A percentile compares a stretch with the other conserved stretches of the same genome.
Evolutionary conservation across 768 basidiomycete genomes (phyloP).

Genomic region (Boletus fagicola): DNA sequence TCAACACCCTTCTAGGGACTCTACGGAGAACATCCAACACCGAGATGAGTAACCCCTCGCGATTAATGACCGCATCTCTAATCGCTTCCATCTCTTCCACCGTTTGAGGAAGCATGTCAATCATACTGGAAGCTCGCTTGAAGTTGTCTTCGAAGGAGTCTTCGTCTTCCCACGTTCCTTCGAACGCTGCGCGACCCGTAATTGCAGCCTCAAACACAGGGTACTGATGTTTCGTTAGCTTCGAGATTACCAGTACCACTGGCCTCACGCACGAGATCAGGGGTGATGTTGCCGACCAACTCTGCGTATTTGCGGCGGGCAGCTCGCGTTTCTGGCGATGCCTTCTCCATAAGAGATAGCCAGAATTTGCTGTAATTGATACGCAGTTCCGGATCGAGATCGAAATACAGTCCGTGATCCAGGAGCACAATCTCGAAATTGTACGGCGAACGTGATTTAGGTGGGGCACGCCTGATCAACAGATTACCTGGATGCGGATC

Average conservation of each 20-base stretch:
- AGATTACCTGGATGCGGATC: slow-evolving; percentile 93
- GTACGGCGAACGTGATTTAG: slow-evolving; percentile 69
- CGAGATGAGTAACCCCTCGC: slow-evolving; percentile 78
- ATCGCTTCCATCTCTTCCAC: slow-evolving; percentile 80
- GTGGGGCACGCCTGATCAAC: slow-evolving; percentile 74
- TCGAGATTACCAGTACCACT: background rate
- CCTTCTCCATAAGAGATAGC: slow-evolving; percentile 80
- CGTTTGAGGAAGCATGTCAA: slow-evolving; percentile 70
- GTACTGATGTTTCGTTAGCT: slow-evolving; percentile 51
- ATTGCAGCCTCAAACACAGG: slow-evolving; percentile 94
- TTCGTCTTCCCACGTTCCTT: slow-evolving; percentile 53
- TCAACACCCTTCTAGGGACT: slow-evolving; percentile 79
- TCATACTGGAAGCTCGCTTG: slow-evolving; percentile 69
- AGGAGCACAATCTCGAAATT: slow-evolving; percentile 96
- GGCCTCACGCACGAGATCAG: slow-evolving; percentile 64
- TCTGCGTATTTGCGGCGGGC: slow-evolving; percentile 86
- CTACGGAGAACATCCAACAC: slow-evolving; percentile 86
- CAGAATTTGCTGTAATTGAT: slow-evolving; percentile 86
- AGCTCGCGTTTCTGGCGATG: slow-evolving; percentile 58
- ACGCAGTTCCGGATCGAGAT: slow-evolving; percentile 75
- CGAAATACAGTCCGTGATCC: slow-evolving; percentile 94
- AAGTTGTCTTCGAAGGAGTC: slow-evolving; percentile 37
- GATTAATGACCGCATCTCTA: slow-evolving; percentile 74
- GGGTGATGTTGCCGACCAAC: slow-evolving; percentile 86
- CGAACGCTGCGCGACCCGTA: slow-evolving; percentile 75